Base-by-base conservation (phyloP, 164 flowering plant genomes). In the Umbellularia californica region DNA sequence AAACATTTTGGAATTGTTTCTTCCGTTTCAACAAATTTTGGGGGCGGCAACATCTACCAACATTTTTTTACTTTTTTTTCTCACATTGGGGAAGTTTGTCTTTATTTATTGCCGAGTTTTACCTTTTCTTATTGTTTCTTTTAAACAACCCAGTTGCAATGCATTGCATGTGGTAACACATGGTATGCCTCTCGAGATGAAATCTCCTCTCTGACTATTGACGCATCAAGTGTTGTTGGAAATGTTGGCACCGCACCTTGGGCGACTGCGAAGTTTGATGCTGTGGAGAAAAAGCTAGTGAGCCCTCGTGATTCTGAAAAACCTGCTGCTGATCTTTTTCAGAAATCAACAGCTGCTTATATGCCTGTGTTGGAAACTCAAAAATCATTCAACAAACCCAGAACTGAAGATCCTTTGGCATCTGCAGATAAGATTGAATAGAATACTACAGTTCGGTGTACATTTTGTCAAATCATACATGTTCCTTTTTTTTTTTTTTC, bases 101-200 rank as follows among this genome's bases (percentile, higher is more conserved):
- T 41, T 41, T 41, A 41, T 41, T 41, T 41, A 5, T 41, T 41
- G 47, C 2, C 10, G 47, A 41, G 47, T 41, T 41, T 41, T 41
- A 7, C 27, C 22, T 6, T 47, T 47, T 69, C 24, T 69, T 47
- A 35, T 47, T 19, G 20, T 23, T 60, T 20, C 41, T 20, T 12
- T 70, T 63, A 41, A 63, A 19, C 35, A 28, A 50, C 74, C 66
- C 85, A 95, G 99, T 81, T 95, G 88, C 92, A 93, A 79, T 95
- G 99, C 70, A 77, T 75, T 77, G 88, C 89, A 22, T 95, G 99
- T 71, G 99, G 99, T 12, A 83, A 91, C 79, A 79, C 82, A 33
- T 93, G 99, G 97, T 93, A 90, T 79, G 89, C 97, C n/a, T 91
- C 95, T 5, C 84, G 95, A 78, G 99, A 93, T 23, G 95, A 88